Conservation (phyloP, 805 yeast genomes). For the Zygoascus biomembranicola region DNA sequence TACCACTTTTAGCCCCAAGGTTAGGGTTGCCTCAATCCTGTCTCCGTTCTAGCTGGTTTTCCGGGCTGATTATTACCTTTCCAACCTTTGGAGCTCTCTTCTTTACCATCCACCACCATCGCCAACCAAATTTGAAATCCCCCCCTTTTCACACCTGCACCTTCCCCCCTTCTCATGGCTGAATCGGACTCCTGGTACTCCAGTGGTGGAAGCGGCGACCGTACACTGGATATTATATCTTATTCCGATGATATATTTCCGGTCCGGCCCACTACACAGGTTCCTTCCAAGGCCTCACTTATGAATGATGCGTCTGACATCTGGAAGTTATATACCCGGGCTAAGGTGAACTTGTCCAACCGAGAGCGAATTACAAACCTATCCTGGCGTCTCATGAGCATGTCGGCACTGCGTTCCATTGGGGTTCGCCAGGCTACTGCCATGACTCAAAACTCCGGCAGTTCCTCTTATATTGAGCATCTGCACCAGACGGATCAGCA, state of each 20-base stretch:
- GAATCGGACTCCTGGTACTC: not conserved
- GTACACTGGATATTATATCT: not conserved
- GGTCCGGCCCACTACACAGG: not conserved
- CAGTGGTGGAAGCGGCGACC: not conserved
- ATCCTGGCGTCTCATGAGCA: conserved; percentile 75
- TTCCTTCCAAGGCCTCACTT: not conserved
- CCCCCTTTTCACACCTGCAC: not conserved
- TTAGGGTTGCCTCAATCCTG: not conserved
- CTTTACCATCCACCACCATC: too few relatives aligned
- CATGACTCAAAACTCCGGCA: not conserved
- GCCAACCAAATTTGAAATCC: too few relatives aligned
- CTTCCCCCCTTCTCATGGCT: not conserved
- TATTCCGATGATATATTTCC: not conserved
- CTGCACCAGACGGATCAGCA: conserved; percentile 1
- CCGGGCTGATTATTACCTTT: not conserved
- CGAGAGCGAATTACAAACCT: conserved; percentile 71
- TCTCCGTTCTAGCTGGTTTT: not conserved
- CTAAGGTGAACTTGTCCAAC: conserved; percentile 67
- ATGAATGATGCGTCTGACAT: conserved; percentile 28
- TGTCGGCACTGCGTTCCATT: not conserved
- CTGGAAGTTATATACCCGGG: conserved; percentile 78
- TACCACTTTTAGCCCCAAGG: not conserved
- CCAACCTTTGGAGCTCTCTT: too few relatives aligned
- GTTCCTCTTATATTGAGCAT: not conserved
- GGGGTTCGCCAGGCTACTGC: not conserved